Evolutionary conservation across 2,329 filamentous ascomycete species (phyloP), one percentile per base, ranked within the genome.

Genomic region (Fusarium brevicatenulatum): DNA sequence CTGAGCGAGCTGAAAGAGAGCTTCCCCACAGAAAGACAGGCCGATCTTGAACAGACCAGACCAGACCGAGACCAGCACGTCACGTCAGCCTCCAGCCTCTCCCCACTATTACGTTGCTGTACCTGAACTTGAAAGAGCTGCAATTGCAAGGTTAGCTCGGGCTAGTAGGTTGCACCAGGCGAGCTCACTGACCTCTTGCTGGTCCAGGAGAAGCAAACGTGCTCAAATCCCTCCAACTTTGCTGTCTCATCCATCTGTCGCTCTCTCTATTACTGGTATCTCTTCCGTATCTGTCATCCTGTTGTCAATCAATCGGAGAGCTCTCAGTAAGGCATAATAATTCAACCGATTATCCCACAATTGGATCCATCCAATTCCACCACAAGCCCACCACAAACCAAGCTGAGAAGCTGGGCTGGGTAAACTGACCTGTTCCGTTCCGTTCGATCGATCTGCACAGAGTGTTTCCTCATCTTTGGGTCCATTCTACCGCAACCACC

Each of bases 371-470:
- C 40, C 43, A 43, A 47, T 56, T 54, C 63, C 19, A 53, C 40
- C 28, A 34, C 34, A 47, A 44, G 57, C 55, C 68, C 46, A 67
- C 68, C 65, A 73, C 63, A 68, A 64, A 74, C 66, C 66, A 55
- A 71, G 59, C 59, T 59, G 66, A 54, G 34, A 57, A 57, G 40
- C 40, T 57, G 40, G 30, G 54, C 39, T 44, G 52, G 46, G 70
- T 64, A 66, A 73, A 66, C 73, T 57, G 50, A 40, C 50, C 50
- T 40, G 32, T 50, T 57, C 55, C 42, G 55, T 50, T 50, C 55
- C 65, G 69, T 64, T 72, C 58, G 76, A 77, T 77, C 58, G 76
- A 77, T 77, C 74, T 75, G 66, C 70, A 74, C 40, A 66, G 53
- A 68, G 62, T 63, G 58, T 67, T 72, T 64, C 50, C 71, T 76